Percentiles rank a stretch among this genome's conserved stretches.
These are phyloP conservation scores for Pulveroboletus sp. DNA, from an alignment of 1,284 basidiomycete species.

Conservation along the genomic window DNA sequence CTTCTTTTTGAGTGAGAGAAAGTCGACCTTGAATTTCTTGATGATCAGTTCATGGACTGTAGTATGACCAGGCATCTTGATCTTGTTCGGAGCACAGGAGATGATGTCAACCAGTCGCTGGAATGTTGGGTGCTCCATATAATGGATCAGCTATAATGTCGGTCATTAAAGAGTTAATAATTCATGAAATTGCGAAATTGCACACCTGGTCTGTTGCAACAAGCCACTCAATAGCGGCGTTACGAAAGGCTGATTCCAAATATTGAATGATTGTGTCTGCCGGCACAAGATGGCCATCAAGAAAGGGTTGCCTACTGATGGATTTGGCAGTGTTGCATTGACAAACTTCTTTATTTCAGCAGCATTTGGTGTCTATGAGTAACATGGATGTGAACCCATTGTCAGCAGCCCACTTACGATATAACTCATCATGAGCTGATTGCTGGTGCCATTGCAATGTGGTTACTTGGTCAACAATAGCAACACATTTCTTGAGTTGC, in stretches of 20 bases:
- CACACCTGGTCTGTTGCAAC: conserved; percentile 34
- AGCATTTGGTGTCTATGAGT: neutral
- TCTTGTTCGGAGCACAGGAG: neutral
- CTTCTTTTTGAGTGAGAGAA: neutral
- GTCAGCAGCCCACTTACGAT: neutral
- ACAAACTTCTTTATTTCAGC: neutral
- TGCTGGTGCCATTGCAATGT: neutral
- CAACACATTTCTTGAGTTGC: neutral
- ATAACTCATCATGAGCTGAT: neutral
- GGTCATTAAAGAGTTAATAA: neutral
- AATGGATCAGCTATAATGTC: neutral
- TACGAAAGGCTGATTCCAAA: conserved; percentile 18
- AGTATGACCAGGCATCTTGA: neutral
- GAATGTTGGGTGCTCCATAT: neutral
- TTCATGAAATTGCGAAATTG: neutral
- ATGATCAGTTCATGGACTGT: neutral
- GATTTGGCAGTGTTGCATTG: neutral
- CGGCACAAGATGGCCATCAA: conserved; percentile 8
- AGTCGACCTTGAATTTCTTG: conserved; percentile 2
- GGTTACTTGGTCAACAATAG: neutral
- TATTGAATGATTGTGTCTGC: conserved; percentile 13
- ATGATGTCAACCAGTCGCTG: neutral
- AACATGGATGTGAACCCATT: conserved; percentile 2
- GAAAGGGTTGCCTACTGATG: neutral
- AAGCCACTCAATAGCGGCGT: conserved; percentile 32